Conservation (phyloP, 305 asterid genomes). For the Fraxinus baroniana region DNA sequence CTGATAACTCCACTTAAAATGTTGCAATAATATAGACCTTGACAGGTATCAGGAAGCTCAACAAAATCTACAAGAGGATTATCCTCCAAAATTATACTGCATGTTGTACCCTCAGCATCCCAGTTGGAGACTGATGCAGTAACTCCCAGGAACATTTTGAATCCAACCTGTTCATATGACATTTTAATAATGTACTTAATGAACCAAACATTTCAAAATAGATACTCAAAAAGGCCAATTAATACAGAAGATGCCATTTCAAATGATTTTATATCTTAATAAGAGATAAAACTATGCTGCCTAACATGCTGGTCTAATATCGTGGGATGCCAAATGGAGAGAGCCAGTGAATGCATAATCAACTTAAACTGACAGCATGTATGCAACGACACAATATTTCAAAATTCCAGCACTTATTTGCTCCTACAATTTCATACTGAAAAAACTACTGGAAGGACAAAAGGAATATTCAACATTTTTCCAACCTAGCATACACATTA, state of each 20-base stretch:
- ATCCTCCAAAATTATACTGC: conserved; percentile 91
- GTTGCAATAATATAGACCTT: conserved; percentile 91
- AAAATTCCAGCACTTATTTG: neutral
- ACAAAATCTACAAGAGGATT: conserved; percentile 96
- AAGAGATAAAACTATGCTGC: neutral
- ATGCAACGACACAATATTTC: neutral
- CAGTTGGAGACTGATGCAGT: conserved; percentile 89
- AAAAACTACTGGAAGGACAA: neutral
- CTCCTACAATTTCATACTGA: neutral
- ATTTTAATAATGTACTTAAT: neutral
- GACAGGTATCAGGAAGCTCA: conserved; percentile 97
- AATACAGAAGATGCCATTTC: neutral
- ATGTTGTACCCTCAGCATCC: conserved; percentile 92
- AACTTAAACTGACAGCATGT: neutral
- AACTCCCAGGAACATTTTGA: conserved; percentile 96
- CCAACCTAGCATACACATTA: neutral
- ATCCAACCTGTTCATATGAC: conserved; percentile 64
- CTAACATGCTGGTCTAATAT: neutral
- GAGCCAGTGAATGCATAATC: neutral
- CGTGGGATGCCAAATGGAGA: neutral
- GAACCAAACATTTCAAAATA: neutral
- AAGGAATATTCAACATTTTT: neutral
- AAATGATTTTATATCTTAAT: neutral
- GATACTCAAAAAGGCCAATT: neutral
- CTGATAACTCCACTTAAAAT: conserved; percentile 73